phyloP scores from a whole-genome alignment of 495 filamentous ascomycete genomes.

The Rostrohypoxylon terebratum region DNA sequence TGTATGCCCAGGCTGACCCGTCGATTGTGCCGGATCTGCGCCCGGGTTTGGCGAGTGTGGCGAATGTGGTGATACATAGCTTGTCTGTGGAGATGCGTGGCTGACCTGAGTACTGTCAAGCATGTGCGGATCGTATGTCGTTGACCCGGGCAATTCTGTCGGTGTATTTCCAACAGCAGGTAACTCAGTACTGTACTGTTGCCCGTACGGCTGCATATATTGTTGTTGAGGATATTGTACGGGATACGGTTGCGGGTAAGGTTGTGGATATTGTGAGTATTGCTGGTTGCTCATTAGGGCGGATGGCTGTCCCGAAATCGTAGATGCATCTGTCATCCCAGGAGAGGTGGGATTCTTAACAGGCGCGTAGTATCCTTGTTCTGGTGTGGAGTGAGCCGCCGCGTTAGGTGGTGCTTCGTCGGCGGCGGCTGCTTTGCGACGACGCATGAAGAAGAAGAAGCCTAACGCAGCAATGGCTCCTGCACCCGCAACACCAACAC shows the following conservation, averaged over 20 bases:
- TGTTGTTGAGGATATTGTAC: constrained; percentile 43
- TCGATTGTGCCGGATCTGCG: constrained; percentile 9
- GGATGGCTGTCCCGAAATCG: constrained; percentile 13
- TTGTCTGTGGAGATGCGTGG: constrained; percentile 17
- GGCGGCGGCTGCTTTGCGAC: constrained; percentile 45
- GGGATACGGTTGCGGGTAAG: constrained; percentile 29
- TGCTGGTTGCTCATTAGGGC: constrained; percentile 32
- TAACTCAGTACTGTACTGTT: constrained; percentile 40
- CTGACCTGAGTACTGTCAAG: constrained; percentile 37
- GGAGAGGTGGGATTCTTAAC: constrained; percentile 39
- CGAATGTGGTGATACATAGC: constrained; percentile 5
- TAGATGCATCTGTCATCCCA: constrained; percentile 30
- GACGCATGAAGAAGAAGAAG: constrained; percentile 55
- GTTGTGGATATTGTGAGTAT: constrained; percentile 36
- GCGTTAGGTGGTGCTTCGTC: constrained; percentile 19
- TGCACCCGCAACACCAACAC: constrained; percentile 50
- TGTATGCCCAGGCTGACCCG: constrained; percentile 19
- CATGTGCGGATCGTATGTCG: constrained; percentile 34
- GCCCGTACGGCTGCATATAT: constrained; percentile 34
- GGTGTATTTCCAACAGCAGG: constrained; percentile 31
- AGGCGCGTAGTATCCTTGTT: constrained; percentile 43
- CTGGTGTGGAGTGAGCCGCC: constrained; percentile 14
- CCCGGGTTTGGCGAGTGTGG: constrained; percentile 16
- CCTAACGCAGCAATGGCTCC: constrained; percentile 49
- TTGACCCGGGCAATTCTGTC: constrained; percentile 43